Base-by-base conservation (phyloP, 768 basidiomycete genomes). In the Tylopilus cervinicoccineus region DNA sequence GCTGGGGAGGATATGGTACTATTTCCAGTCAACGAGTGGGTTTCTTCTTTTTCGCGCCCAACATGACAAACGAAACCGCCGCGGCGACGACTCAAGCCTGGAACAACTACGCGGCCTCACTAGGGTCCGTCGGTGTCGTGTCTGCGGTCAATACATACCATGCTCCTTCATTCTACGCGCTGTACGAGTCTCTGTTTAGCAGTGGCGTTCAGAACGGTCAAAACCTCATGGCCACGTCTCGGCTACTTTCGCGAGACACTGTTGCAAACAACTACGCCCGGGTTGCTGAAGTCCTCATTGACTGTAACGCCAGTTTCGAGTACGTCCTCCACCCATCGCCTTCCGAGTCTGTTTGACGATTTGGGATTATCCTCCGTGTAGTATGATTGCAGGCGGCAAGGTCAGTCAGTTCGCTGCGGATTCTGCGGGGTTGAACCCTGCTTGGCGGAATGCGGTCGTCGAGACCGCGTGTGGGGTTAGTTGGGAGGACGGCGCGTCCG, bases 331-430 rank as follows among this genome's bases (percentile, higher is more conserved):
- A n/a, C n/a, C n/a, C n/a, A n/a, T 19, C 10, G 3, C n/a, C 12
- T 24, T 20, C 17, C 16, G 17, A 11, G 10, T 1, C 13, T 4
- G 16, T 36, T 11, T 19, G n/a, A n/a, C 8, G 12, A 0, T 6
- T 20, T 5, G 6, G 23, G 5, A 11, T 36, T 52, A 55, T 8
- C 17, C 29, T 27, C 20, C 33, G 19, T 14, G n/a, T 2, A 78
- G 76, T 43, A 59, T 70, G 22, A 57, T 78, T 14, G 72, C 63
- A 6, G 78, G 78, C 1, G 77, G 79, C 4, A 70, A 63, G 12
- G 77, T 77, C 6, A 54, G 23, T 55, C 61, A 28, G 59, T 42
- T 63, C 10, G 11, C 69, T 17, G 69, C 76, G 0, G 62, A 69
- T 36, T 67, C 73, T 2, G 64, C 64, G 10, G 77, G 73, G 14